Conservation (phyloP, 805 yeast species). For the Saturnispora sanitii region DNA sequence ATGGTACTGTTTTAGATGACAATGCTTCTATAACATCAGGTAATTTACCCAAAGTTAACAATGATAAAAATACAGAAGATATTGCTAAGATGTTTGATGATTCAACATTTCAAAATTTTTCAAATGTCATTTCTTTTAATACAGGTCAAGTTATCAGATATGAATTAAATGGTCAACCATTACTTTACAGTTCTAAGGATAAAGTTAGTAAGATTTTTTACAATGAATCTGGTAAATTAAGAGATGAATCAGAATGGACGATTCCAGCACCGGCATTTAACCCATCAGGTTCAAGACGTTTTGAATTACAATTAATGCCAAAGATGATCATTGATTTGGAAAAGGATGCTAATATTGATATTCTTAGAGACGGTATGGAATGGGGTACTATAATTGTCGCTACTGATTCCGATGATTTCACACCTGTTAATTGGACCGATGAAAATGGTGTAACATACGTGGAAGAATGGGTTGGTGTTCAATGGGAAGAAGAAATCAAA, state of each 20-base stretch:
- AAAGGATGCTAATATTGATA: constrained; percentile 28
- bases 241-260: constrained; percentile 15
- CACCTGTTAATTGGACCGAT: constrained; percentile 13
- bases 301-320: constrained; percentile 93
- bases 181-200: constrained; percentile 60
- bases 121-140: constrained; percentile 66
- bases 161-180: constrained; percentile 68
- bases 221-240: constrained; percentile 18
- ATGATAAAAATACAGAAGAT: constrained; percentile 31
- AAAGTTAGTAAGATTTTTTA: constrained; percentile 37
- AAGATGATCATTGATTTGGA: constrained; percentile 81
- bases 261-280: constrained; percentile 55
- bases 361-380: constrained; percentile 71
- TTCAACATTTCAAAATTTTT: constrained; percentile 68
- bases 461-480: constrained; percentile 23
- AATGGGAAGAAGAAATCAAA: constrained; percentile 19
- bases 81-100: constrained; percentile 57
- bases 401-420: constrained; percentile 31
- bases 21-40: constrained; percentile 10
- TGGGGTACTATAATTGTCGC: constrained; percentile 92
- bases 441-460: constrained; percentile 16
- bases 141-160: constrained; percentile 83
- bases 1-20: constrained; percentile 10
- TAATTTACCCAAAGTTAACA: constrained; percentile 14
- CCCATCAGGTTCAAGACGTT: constrained; percentile 49